Evolutionary conservation across 331 rosid species (phyloP).

Genomic region (Malus hybrid): DNA sequence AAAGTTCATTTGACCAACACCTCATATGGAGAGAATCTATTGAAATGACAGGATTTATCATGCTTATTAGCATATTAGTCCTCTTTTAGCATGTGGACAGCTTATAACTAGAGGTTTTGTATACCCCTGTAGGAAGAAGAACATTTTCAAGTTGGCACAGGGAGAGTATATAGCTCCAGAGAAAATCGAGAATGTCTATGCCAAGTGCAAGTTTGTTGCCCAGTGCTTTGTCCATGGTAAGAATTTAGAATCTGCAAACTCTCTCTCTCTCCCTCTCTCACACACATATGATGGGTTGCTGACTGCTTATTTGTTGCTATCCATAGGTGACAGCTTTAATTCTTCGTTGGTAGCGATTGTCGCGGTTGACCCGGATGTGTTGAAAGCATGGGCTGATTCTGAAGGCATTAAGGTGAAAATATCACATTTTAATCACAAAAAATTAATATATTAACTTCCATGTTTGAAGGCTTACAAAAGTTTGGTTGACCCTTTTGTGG

Average conservation of each 20-base stretch:
- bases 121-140: constrained; percentile 69
- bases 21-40: not conserved
- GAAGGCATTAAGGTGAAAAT: constrained; percentile 64
- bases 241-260: not conserved
- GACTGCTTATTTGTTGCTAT: constrained; percentile 21
- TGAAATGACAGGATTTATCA: not conserved
- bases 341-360: constrained; percentile 78
- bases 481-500: not conserved
- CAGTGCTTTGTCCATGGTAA: constrained; percentile 90
- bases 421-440: not conserved
- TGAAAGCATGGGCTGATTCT: constrained; percentile 84
- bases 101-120: constrained; percentile 15
- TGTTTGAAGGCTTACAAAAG: not conserved
- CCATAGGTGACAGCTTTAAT: constrained; percentile 88
- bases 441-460: not conserved
- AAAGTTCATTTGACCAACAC: not conserved
- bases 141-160: constrained; percentile 97
- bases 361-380: constrained; percentile 65
- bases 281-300: constrained; percentile 1
- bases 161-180: constrained; percentile 99
- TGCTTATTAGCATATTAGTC: not conserved
- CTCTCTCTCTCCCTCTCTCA: not conserved
- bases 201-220: constrained; percentile 74
- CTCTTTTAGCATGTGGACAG: not conserved
- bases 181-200: constrained; percentile 91